Evolutionary conservation across 305 asterid genomes (phyloP).

Genomic region (Striga hermonthica): DNA sequence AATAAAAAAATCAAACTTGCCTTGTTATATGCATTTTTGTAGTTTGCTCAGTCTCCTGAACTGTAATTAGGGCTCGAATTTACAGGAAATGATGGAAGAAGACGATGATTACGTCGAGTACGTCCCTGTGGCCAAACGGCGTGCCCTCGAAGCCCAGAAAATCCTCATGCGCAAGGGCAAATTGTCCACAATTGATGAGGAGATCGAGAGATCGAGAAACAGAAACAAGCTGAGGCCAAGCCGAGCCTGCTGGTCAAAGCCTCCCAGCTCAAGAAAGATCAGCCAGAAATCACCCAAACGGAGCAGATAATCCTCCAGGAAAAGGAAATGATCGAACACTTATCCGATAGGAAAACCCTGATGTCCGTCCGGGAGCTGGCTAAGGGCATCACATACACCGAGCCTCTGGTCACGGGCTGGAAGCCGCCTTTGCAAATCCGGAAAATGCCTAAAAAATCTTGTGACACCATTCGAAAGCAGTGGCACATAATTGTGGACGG

Average conservation of each 20-base stretch:
- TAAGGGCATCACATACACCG: conserved; percentile 20
- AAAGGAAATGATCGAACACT: conserved; percentile 17
- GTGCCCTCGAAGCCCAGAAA: conserved; percentile 22
- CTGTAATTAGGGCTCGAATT: background rate
- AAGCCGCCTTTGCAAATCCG: conserved; percentile 12
- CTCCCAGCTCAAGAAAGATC: conserved; percentile 19
- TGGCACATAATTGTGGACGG: conserved; percentile 19
- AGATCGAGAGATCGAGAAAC: background rate
- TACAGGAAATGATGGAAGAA: conserved; percentile 6
- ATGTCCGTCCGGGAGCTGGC: conserved; percentile 22
- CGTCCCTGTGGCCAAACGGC: conserved; percentile 16
- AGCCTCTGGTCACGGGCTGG: conserved; percentile 12
- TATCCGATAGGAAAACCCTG: conserved; percentile 1
- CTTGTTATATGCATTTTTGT: no score
- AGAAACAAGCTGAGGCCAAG: background rate
- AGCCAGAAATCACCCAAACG: conserved; percentile 19
- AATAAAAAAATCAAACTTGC: no score
- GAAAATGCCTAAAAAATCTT: conserved; percentile 3
- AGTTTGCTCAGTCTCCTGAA: background rate
- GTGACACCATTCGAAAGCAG: conserved; percentile 8
- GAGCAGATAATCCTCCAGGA: conserved; percentile 17
- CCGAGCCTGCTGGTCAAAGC: conserved; percentile 12
- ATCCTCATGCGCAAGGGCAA: conserved; percentile 17
- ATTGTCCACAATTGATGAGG: background rate
- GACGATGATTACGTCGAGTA: conserved; percentile 14